Evolutionary conservation across 768 basidiomycete genomes (phyloP).

Genomic region (Podaxis carcinomalis): DNA sequence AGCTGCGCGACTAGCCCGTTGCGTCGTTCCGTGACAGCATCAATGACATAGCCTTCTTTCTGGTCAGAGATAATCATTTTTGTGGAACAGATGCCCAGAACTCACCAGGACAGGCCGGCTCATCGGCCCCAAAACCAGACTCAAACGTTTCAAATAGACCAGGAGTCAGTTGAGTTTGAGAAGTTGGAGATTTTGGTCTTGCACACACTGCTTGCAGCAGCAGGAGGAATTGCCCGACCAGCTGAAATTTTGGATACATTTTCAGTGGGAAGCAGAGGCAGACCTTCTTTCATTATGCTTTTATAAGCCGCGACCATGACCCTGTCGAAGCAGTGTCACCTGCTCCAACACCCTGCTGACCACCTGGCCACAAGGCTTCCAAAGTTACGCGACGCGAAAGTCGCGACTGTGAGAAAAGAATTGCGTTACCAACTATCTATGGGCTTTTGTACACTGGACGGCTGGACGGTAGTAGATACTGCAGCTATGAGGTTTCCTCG

Average conservation of each 20-base stretch:
- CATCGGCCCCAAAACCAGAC: background rate
- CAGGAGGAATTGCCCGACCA: background rate
- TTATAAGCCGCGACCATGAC: background rate
- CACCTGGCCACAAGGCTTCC: background rate
- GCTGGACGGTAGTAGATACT: background rate
- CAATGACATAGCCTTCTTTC: slow-evolving; percentile 49
- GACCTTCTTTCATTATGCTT: background rate
- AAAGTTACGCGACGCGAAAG: background rate
- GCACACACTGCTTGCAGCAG: background rate
- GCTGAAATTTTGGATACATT: background rate
- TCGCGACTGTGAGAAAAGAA: background rate
- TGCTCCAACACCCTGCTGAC: background rate
- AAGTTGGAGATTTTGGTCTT: background rate
- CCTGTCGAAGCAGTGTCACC: slow-evolving; percentile 1
- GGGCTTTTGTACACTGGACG: background rate
- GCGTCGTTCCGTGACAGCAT: slow-evolving; percentile 34
- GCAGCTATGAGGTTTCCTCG: too few relatives aligned
- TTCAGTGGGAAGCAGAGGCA: background rate
- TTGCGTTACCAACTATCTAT: background rate
- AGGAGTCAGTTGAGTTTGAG: slow-evolving; percentile 1
- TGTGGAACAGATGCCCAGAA: slow-evolving; percentile 11
- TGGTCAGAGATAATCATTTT: background rate
- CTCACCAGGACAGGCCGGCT: slow-evolving; percentile 13
- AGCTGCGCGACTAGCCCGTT: slow-evolving; percentile 54
- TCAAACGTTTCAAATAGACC: slow-evolving; percentile 2